Base-by-base conservation (phyloP, 768 basidiomycete genomes). In the Stropharia rugosoannulata region DNA sequence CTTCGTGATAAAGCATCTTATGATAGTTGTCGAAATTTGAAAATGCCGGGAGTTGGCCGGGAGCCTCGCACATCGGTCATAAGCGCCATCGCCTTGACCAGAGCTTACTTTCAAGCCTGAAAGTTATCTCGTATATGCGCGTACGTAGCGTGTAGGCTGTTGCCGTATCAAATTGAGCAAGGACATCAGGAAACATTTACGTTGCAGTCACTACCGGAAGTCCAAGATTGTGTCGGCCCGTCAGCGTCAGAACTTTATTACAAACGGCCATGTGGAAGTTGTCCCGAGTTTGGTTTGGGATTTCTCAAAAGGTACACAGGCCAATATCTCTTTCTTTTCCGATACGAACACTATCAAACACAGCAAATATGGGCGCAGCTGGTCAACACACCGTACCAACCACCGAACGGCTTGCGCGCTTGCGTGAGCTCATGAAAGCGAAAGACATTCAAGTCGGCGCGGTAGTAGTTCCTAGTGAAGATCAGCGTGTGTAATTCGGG, bases 391-490 rank as follows among this genome's bases (percentile, higher is more conserved):
- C 73, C 2, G 82, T 91, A 25, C 64, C 86, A 68, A 92, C 91
- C 4, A 76, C 83, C 3, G 71, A 80, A 48, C 78, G 89, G 51
- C 76, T 96, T 5, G 73, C 76, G 18, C 76, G 70, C 46, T 76
- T 96, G 47, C 76, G 93, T 46, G 79, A 80, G 68, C 73, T 92
- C 64, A 90, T 96, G 90, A 77, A 72, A 53, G 69, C 76, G 62
- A 72, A 75, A 27, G 70, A 70, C 57, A 50, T 70, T 22, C 59
- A 60, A 35, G 78, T 96, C 1, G 79, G 87, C 54, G 90, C 88
- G 0, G 83, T 89, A 62, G 82, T 98, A 1, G 83, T 98, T 42
- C 91, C 93, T 4, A 93, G 90, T 59, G 95, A 94, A 71, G 96
- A 98, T 72, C 90, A 93, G 65, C 96, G 95, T 90, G 71, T 66